Percentiles rank a stretch among this genome's conserved stretches.
phyloP scores from a whole-genome alignment of 805 yeast species.

The Cyberlindnera mississippiensis region DNA sequence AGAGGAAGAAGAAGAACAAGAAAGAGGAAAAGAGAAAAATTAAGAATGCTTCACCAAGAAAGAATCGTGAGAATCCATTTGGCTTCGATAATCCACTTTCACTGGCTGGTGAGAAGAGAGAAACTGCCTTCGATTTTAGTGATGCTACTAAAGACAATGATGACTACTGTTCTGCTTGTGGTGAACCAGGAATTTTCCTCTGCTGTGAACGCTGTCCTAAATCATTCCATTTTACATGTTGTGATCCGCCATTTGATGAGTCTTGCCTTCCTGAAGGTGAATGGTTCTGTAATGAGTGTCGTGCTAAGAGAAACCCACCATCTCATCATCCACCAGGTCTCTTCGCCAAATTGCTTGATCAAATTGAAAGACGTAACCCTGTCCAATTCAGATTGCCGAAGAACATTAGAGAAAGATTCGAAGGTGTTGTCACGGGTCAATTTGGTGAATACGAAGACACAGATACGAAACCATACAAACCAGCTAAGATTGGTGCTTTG shows the following conservation, averaged over 20 bases:
- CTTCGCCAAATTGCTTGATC: constrained; percentile 56
- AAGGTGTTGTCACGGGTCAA: constrained; percentile 62
- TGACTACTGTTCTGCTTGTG: constrained; percentile 89
- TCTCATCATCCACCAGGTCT: constrained; percentile 33
- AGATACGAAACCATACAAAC: constrained; percentile 46
- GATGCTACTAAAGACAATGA: constrained; percentile 53
- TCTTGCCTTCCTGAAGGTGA: constrained; percentile 74
- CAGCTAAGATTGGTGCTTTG: constrained; percentile 39
- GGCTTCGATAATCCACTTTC: constrained; percentile 36
- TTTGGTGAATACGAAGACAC: constrained; percentile 72
- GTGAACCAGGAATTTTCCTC: constrained; percentile 80
- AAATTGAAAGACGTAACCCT: constrained; percentile 59
- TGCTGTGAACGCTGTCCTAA: constrained; percentile 94
- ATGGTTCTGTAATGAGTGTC: constrained; percentile 86
- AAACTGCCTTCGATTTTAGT: constrained; percentile 26
- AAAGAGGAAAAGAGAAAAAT: constrained; percentile 21
- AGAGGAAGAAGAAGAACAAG: constrained; percentile 7
- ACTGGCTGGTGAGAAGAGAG: constrained; percentile 32
- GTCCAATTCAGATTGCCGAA: constrained; percentile 64
- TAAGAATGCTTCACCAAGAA: constrained; percentile 29
- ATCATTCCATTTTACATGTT: constrained; percentile 88
- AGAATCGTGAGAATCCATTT: constrained; percentile 38
- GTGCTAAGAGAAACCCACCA: constrained; percentile 38
- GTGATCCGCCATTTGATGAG: constrained; percentile 85
- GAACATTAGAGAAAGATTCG: constrained; percentile 63